Evolutionary conservation across 768 basidiomycete species (phyloP).

Genomic region (Chiua virens): DNA sequence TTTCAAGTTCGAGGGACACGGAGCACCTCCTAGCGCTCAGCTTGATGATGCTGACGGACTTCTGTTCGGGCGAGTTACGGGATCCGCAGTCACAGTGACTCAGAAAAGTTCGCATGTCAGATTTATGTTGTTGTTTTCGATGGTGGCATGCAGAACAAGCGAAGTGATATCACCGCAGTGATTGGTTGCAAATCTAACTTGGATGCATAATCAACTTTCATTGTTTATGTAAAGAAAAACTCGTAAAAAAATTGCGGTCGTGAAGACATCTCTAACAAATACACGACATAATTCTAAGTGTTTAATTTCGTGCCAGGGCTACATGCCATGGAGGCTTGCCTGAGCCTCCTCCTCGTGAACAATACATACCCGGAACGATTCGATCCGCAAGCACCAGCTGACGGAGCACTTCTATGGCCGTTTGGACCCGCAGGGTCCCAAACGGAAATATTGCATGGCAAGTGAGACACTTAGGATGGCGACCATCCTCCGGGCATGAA

Average conservation of each 20-base stretch:
- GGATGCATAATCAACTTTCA: background rate
- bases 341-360: slow-evolving; percentile 16
- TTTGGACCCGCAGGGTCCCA: slow-evolving; percentile 7
- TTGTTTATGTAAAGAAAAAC: background rate
- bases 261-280: slow-evolving; percentile 19
- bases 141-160: slow-evolving; percentile 2
- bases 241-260: slow-evolving; percentile 3
- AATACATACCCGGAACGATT: slow-evolving; percentile 23
- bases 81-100: too few relatives aligned
- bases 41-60: background rate
- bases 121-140: background rate
- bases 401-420: slow-evolving; percentile 12
- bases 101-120: too few relatives aligned
- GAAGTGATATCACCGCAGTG: background rate
- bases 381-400: slow-evolving; percentile 19
- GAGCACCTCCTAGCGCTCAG: background rate
- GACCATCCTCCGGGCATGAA: slow-evolving; percentile 51
- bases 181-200: slow-evolving; percentile 1
- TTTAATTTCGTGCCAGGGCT: slow-evolving; percentile 9
- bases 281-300: slow-evolving; percentile 24
- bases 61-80: background rate
- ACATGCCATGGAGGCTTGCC: slow-evolving; percentile 15
- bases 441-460: background rate
- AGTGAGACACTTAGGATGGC: slow-evolving; percentile 32
- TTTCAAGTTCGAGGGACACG: background rate